Conservation (phyloP, 306 rosid species). For the Pterocarpus macrocarpus region DNA sequence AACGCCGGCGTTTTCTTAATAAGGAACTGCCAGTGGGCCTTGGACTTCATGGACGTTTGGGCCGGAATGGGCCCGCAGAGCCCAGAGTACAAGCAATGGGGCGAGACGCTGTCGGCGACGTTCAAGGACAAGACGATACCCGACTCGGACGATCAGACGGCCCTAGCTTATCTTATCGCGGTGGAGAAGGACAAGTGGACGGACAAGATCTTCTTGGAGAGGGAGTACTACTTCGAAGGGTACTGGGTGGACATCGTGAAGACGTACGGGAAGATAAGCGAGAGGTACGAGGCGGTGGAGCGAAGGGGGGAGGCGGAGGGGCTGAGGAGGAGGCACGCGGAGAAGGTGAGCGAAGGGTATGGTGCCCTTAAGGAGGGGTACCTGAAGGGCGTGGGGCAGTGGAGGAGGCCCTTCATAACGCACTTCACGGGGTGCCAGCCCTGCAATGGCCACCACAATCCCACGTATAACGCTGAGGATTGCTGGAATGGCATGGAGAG, state of each 20-base stretch:
- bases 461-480: constrained; percentile 52
- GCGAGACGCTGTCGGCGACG: constrained; percentile 46
- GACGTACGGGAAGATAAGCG: constrained; percentile 51
- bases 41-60: constrained; percentile 76
- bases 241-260: constrained; percentile 71
- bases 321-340: constrained; percentile 75
- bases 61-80: constrained; percentile 80
- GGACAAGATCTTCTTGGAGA: constrained; percentile 67
- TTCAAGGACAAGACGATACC: constrained; percentile 73
- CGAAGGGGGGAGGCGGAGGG: constrained; percentile 4
- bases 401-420: constrained; percentile 80
- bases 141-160: constrained; percentile 83
- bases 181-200: constrained; percentile 61
- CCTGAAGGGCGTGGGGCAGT: constrained; percentile 51
- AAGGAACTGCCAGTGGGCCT: constrained; percentile 79
- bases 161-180: constrained; percentile 66
- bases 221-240: constrained; percentile 69
- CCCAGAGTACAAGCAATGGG: constrained; percentile 70
- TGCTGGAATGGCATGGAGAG: constrained; percentile 77
- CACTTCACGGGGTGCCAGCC: constrained; percentile 94
- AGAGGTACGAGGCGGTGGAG: constrained; percentile 52
- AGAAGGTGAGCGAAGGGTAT: constrained; percentile 67
- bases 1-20: constrained; percentile 83
- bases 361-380: constrained; percentile 61
- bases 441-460: constrained; percentile 73